Evolutionary conservation across 108 stramenopile species (phyloP).

Genomic region (Skeletonema marinoi): DNA sequence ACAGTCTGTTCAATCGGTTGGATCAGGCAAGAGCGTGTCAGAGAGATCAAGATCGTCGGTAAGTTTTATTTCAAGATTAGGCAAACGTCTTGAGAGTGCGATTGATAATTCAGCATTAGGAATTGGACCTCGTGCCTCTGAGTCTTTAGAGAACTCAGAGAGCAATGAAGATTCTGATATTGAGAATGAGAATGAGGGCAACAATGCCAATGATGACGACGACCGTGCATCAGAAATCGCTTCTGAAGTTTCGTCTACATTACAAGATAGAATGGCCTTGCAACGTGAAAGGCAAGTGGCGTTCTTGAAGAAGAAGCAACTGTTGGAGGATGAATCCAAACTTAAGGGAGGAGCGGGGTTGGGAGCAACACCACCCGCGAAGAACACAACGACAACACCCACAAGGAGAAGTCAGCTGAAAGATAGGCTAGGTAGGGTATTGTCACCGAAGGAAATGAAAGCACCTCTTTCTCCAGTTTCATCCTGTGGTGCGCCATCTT

Average conservation of each 20-base stretch:
- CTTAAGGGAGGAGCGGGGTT: constrained; percentile 33
- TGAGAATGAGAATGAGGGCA: constrained; percentile 44
- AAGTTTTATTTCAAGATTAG: constrained; percentile 42
- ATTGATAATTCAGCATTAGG: constrained; percentile 54
- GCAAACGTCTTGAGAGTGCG: constrained; percentile 35
- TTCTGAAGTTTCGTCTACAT: constrained; percentile 41
- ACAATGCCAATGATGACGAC: constrained; percentile 10
- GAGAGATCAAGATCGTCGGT: constrained; percentile 19
- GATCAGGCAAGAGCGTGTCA: background rate
- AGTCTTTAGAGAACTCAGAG: background rate
- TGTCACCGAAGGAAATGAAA: background rate
- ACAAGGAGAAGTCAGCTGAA: constrained; percentile 2
- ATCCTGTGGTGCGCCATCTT: background rate
- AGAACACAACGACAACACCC: constrained; percentile 2
- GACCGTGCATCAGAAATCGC: constrained; percentile 53
- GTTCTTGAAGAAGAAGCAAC: constrained; percentile 78
- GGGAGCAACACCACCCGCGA: constrained; percentile 3
- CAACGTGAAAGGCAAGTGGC: constrained; percentile 72
- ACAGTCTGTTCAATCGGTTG: background rate
- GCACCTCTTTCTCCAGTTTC: background rate
- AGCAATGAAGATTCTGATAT: constrained; percentile 2
- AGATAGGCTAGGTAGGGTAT: background rate
- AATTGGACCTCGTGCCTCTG: constrained; percentile 7
- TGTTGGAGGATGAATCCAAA: constrained; percentile 60
- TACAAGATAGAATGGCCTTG: constrained; percentile 71